Percentiles rank a stretch among this genome's conserved stretches.
These are phyloP conservation scores for Nakaseomyces uthaithaninus DNA, from an alignment of 1,139 yeast genomes.

Conservation along the genomic window DNA sequence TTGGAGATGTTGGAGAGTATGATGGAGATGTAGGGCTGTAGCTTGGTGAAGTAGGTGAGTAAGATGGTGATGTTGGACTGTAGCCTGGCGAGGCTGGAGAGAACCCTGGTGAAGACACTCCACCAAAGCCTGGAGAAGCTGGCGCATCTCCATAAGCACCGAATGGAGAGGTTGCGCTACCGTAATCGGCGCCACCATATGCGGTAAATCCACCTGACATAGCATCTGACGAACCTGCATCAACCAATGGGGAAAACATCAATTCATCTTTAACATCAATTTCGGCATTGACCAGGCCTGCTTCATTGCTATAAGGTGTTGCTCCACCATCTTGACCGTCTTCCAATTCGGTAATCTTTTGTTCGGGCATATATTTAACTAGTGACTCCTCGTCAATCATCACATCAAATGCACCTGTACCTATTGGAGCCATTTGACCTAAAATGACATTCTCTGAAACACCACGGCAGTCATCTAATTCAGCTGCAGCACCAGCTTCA, in stretches of 20 bases:
- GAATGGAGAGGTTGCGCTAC: slow-evolving; percentile 60
- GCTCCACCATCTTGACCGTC: slow-evolving; percentile 75
- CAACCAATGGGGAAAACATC: slow-evolving; percentile 90
- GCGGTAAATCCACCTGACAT: slow-evolving; percentile 83
- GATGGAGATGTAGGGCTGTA: slow-evolving; percentile 71
- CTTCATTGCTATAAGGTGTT: slow-evolving; percentile 82
- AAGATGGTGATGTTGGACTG: slow-evolving; percentile 64
- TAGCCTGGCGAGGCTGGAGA: slow-evolving; percentile 70
- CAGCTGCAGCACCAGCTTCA: slow-evolving; percentile 98
- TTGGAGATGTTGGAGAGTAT: slow-evolving; percentile 65
- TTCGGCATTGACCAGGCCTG: slow-evolving; percentile 65
- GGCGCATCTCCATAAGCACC: slow-evolving; percentile 54
- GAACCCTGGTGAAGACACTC: slow-evolving; percentile 64
- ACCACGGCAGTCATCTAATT: slow-evolving; percentile 96
- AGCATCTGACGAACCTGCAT: slow-evolving; percentile 71
- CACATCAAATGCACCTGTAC: slow-evolving; percentile 97
- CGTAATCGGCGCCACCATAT: slow-evolving; percentile 62
- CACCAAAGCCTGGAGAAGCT: slow-evolving; percentile 63
- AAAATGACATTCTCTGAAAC: slow-evolving; percentile 95
- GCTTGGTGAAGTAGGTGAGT: slow-evolving; percentile 67
- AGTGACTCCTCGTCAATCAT: slow-evolving; percentile 88
- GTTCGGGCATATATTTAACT: slow-evolving; percentile 39
- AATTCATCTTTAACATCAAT: slow-evolving; percentile 74
- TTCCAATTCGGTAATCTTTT: slow-evolving; percentile 35
- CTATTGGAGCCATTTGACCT: slow-evolving; percentile 98